Evolutionary conservation across 1,284 basidiomycete species (phyloP), one percentile per base, ranked within the genome.

Genomic region (Malassezia globosa): DNA sequence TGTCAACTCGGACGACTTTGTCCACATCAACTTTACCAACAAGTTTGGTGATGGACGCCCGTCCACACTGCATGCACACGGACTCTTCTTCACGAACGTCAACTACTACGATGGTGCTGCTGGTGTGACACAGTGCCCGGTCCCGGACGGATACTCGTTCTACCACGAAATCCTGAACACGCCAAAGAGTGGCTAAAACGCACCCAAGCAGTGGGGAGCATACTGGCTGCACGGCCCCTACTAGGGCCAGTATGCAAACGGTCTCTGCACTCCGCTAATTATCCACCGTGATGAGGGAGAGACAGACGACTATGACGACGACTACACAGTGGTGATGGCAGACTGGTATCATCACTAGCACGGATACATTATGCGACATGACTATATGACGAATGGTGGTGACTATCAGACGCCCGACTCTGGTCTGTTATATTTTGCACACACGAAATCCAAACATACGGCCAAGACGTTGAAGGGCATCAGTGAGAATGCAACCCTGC

Each of bases 11-110:
- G 44, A 49, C n/a, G 59, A 60, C 19, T 21, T 36, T 6, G 21
- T 60, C 5, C 26, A 14, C 21, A 52, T 60, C 26, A 49, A 51
- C 13, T 42, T 59, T 11, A 47, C n/a, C 3, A 60, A 60, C 34
- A 27, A 37, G 4, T 42, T 60, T 27, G 45, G 42, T 22, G 54
- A 59, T 27, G 51, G 55, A 14, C 25, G 35, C 10, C 46, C 46
- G 5, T 58, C 43, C 3, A 14, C 58, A 2, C 42, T 59, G 18
- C 61, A 63, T 37, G 50, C 55, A 25, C 63, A 95, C 74, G 89
- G 89, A 58, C 87, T 90, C 83, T 87, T 81, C 75, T 89, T 92
- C 76, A 89, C 88, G 73, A 77, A 78, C 8, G 79, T 52, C 7
- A 41, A 33, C 18, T 44, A 18, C 81, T 83, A 81, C 75, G 90